These are phyloP conservation scores for Lactifluus echinatus DNA, from an alignment of 768 basidiomycete genomes.

Conservation along the genomic window DNA sequence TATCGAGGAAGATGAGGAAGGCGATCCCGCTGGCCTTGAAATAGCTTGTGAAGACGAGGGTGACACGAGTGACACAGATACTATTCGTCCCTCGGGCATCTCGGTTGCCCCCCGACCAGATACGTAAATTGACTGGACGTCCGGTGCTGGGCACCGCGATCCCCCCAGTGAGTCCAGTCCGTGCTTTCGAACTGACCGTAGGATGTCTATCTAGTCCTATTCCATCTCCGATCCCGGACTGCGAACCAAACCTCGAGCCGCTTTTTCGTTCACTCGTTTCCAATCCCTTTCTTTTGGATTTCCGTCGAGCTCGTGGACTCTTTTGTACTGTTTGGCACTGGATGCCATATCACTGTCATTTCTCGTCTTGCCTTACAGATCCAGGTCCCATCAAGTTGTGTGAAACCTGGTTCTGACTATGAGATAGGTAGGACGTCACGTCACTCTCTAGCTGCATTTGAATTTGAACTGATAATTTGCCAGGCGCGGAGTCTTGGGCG, in stretches of 20 bases:
- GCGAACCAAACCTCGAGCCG: not conserved
- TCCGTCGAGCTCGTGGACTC: constrained; percentile 12
- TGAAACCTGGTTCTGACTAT: not conserved
- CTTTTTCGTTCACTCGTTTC: not conserved
- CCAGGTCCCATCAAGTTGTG: not conserved
- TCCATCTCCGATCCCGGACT: not conserved
- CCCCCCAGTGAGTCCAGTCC: not conserved
- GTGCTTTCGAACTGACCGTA: not conserved
- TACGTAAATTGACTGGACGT: not conserved
- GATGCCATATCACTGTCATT: constrained; percentile 4
- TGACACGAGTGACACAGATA: constrained; percentile 2
- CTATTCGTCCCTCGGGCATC: not conserved
- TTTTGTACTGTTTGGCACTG: not conserved
- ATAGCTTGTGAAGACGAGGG: not conserved
- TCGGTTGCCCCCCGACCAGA: not conserved
- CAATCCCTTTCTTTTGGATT: not conserved
- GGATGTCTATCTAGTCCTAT: constrained; percentile 1
- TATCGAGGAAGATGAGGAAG: constrained; percentile 2
- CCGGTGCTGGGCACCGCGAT: not conserved
- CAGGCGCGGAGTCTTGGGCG: constrained; percentile 5
- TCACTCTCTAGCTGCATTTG: too few species aligned
- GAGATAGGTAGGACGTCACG: not conserved
- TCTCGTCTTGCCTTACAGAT: not conserved
- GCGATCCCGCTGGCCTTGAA: not conserved
- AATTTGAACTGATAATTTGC: not conserved